Percentiles rank a stretch among this genome's conserved stretches.
These are phyloP conservation scores for Alnus rubra DNA, from an alignment of 306 rosid species.

Conservation along the genomic window DNA sequence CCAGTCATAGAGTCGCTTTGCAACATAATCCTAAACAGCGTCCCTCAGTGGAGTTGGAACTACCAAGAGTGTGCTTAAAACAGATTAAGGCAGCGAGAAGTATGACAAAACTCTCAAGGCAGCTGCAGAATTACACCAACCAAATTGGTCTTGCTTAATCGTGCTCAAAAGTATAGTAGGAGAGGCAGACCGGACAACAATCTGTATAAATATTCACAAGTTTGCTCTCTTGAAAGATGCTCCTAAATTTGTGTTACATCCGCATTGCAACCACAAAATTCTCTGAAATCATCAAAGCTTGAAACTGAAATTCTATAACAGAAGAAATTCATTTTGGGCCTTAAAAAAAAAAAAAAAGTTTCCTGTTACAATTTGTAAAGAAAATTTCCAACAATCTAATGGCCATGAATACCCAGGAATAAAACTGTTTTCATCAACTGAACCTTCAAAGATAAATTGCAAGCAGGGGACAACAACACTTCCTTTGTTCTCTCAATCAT, in stretches of 20 bases:
- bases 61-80: slow-evolving; percentile 48
- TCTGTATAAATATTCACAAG: neutral
- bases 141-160: slow-evolving; percentile 25
- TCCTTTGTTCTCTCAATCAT: neutral
- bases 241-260: neutral
- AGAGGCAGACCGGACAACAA: neutral
- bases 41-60: slow-evolving; percentile 72
- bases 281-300: neutral
- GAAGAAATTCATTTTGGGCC: neutral
- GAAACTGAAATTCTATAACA: neutral
- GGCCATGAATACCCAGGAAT: neutral
- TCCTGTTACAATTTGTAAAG: neutral
- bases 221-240: neutral
- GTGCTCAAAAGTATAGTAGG: slow-evolving; percentile 1
- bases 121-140: slow-evolving; percentile 51
- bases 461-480: neutral
- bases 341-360: neutral
- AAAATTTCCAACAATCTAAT: neutral
- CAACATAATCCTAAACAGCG: slow-evolving; percentile 56
- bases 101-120: slow-evolving; percentile 69
- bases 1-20: slow-evolving; percentile 54
- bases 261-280: slow-evolving; percentile 1
- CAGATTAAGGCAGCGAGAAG: slow-evolving; percentile 71
- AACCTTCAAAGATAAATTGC: neutral
- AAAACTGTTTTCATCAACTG: slow-evolving; percentile 6